Evolutionary conservation across 208 protist species (phyloP).

Genomic region (Tritrichomonas foetus): DNA sequence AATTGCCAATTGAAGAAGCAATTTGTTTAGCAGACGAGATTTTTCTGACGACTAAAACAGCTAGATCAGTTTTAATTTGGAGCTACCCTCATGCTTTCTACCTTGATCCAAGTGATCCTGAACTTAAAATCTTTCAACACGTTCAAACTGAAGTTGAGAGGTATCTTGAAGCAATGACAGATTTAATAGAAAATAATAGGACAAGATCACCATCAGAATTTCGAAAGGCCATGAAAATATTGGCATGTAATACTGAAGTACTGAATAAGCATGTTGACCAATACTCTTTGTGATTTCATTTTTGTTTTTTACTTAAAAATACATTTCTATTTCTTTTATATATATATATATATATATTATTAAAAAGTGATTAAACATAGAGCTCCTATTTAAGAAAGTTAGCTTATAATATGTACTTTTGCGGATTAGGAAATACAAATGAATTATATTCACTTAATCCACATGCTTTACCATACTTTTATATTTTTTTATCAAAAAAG

Average conservation of each 20-base stretch:
- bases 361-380: too few relatives aligned
- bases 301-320: too few relatives aligned
- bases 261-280: background rate
- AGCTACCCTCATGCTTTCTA: background rate
- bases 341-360: too few relatives aligned
- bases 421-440: too few relatives aligned
- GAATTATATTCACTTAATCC: too few relatives aligned
- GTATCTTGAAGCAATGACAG: background rate
- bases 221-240: background rate
- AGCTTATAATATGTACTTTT: too few relatives aligned
- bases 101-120: background rate
- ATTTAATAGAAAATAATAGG: background rate
- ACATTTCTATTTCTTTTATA: too few relatives aligned
- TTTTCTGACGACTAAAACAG: background rate
- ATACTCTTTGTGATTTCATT: background rate
- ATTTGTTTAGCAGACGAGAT: background rate
- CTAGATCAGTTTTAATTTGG: background rate
- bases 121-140: background rate
- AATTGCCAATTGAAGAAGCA: background rate
- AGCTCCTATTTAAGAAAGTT: too few relatives aligned
- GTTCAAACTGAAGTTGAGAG: background rate
- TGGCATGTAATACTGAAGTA: background rate
- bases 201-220: background rate
- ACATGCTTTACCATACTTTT: too few relatives aligned
- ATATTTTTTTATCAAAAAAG: too few relatives aligned